Base-by-base conservation (phyloP, 768 basidiomycete genomes). In the Gymnopilus dilepis region DNA sequence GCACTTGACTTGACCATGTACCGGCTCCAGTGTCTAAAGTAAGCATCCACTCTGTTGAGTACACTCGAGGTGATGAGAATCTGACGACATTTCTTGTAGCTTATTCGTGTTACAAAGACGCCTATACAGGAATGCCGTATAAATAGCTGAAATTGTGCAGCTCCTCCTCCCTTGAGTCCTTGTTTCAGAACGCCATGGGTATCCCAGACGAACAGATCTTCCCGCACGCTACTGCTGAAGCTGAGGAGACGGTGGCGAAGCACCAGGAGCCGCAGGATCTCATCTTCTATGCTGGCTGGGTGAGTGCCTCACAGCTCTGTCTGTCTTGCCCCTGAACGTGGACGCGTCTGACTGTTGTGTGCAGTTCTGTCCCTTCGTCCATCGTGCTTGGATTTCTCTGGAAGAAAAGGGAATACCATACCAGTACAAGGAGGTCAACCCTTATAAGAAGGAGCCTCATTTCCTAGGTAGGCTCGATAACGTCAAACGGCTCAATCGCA, bases 331-430 rank as follows among this genome's bases (percentile, higher is more conserved):
- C 5, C 28, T 30, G 28, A 21, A 6, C 8, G n/a, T n/a, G n/a
- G n/a, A n/a, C 19, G 26, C 43, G 13, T 52, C 15, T 55, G 7
- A 43, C 31, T 50, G 17, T 34, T n/a, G 30, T 73, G 72, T 6
- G 8, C 58, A 81, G 80, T 88, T 88, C 70, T 87, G 86, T 63
- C 86, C 86, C 0, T 87, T 76, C 54, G 84, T 83, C 21, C 85
- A 86, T 69, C 78, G 89, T 9, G 76, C 77, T 12, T 91, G 89
- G 90, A 86, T 90, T 54, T 73, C 82, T 0, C 77, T 91, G 4
- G 88, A 91, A 68, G 89, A 90, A 69, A 83, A 80, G 56, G 82
- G 82, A 0, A 84, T 90, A 28, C 84, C 84, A 1, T 91, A 90
- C 67, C 86, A 87, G 62, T 89, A 88, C 69, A 81, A 82, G 60